A percentile compares a stretch with the other conserved stretches of the same genome.
These are phyloP conservation scores for Penicillium flavigenum DNA, from an alignment of 495 filamentous ascomycete species.

Conservation along the genomic window DNA sequence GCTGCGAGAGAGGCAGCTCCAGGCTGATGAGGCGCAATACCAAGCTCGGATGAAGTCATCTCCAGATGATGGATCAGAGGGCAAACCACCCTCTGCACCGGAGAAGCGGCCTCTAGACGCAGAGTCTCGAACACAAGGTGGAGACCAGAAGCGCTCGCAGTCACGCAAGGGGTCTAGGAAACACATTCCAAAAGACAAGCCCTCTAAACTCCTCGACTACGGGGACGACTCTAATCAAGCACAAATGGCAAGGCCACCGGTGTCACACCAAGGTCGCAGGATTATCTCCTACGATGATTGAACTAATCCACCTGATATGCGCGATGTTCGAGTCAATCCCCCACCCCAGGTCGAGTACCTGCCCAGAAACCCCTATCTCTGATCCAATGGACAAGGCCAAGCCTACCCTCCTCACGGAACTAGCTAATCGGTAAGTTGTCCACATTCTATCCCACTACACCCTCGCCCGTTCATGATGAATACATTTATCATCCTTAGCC, in stretches of 20 bases:
- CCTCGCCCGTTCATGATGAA: conserved; percentile 37
- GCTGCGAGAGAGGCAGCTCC: conserved; percentile 52
- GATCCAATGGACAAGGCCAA: neutral
- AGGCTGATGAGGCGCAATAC: conserved; percentile 35
- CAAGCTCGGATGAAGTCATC: conserved; percentile 17
- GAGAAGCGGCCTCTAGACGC: neutral
- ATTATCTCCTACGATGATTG: conserved; percentile 46
- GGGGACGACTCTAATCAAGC: conserved; percentile 9
- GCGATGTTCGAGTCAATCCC: neutral
- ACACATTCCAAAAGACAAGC: neutral
- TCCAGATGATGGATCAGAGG: conserved; percentile 13
- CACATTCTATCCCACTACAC: neutral
- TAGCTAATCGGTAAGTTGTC: conserved; percentile 10
- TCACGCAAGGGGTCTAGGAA: neutral
- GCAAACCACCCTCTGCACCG: conserved; percentile 9
- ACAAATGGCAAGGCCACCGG: neutral
- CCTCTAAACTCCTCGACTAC: conserved; percentile 19
- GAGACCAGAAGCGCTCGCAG: neutral
- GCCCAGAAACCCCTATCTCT: neutral
- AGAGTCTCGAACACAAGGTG: neutral
- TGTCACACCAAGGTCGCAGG: conserved; percentile 26
- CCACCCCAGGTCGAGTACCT: neutral
- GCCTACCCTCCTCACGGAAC: too few species aligned
- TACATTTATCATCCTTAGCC: conserved; percentile 49
- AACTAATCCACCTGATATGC: neutral